Base-by-base conservation (phyloP, 2,329 filamentous ascomycete species). In the Conoideocrella luteorostrata region DNA sequence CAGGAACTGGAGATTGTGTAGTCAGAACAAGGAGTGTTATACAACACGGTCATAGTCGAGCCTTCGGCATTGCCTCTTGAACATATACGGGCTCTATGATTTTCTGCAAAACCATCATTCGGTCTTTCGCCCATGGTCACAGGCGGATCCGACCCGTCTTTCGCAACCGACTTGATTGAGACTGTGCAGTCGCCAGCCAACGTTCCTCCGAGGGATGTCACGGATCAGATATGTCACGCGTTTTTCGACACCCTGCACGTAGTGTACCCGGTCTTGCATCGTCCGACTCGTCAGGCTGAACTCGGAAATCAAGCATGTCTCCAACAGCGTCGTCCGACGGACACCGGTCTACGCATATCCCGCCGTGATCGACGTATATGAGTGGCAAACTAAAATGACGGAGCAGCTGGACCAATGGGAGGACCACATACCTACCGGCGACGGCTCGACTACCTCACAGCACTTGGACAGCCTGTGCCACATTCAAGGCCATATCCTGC, bases 291-390 rank as follows among this genome's bases (percentile, higher is more conserved):
- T 69, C 0, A 68, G 63, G 15, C 58, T 77, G 5, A 78, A 76
- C 44, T 77, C 75, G 0, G 74, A 78, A 50, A 75, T 77, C n/a
- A 77, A 77, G 55, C 77, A 76, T 38, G 63, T 77, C 3, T 68
- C 72, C 28, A 74, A 77, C 43, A 76, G 73, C 41, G 66, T 77
- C 41, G 65, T 66, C n/a, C 62, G 68, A 20, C 62, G 67, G 4
- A 60, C 64, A 0, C 73, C 73, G 0, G 55, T 56, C 6, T 77
- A 76, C 41, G 69, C 73, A 0, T 74, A 70, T 30, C 73, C 73
- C 0, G 58, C 64, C 2, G 58, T 74, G 1, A 58, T 62, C 7
- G 64, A 74, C 35, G 65, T 74, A 4, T 50, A 62, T 13, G 52
- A 58, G 2, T 77, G 74, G 74, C 71, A 76, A 41, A 54, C 48